Percentiles rank a stretch among this genome's conserved stretches.
phyloP scores from a whole-genome alignment of 805 yeast species.

The Candida awuae region DNA sequence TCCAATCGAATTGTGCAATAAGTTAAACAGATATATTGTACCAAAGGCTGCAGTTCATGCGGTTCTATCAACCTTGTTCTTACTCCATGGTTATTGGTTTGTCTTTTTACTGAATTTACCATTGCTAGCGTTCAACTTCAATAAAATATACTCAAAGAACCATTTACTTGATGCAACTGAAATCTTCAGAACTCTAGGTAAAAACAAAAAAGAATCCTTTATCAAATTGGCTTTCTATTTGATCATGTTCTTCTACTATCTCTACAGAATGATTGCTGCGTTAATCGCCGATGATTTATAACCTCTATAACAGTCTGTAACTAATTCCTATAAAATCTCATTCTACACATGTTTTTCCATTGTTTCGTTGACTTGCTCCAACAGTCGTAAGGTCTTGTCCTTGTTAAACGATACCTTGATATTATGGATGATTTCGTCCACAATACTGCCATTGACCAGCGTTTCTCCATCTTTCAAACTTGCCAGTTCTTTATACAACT shows the following conservation, averaged over 20 bases:
- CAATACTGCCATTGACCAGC: neutral
- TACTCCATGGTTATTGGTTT: slow-evolving; percentile 89
- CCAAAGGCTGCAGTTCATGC: slow-evolving; percentile 89
- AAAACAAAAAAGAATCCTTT: slow-evolving; percentile 88
- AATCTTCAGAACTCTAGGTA: slow-evolving; percentile 87
- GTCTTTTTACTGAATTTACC: slow-evolving; percentile 79
- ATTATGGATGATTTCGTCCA: neutral
- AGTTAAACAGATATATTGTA: slow-evolving; percentile 76
- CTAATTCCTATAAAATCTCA: neutral
- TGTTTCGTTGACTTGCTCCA: neutral
- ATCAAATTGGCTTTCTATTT: slow-evolving; percentile 86
- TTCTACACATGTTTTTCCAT: neutral
- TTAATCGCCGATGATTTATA: slow-evolving; percentile 59
- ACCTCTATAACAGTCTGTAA: too few relatives aligned
- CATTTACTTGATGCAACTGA: slow-evolving; percentile 94
- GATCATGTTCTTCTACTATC: slow-evolving; percentile 87
- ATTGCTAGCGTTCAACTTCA: slow-evolving; percentile 71
- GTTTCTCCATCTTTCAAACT: neutral
- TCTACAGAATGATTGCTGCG: slow-evolving; percentile 93
- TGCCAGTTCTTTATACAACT: slow-evolving; percentile 5
- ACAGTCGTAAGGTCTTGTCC: neutral
- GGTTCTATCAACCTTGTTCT: slow-evolving; percentile 56
- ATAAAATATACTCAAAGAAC: slow-evolving; percentile 70
- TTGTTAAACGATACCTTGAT: neutral
- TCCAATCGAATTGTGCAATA: slow-evolving; percentile 93